phyloP scores from a whole-genome alignment of 352 stramenopile genomes.

The Aphanomyces astaci region DNA sequence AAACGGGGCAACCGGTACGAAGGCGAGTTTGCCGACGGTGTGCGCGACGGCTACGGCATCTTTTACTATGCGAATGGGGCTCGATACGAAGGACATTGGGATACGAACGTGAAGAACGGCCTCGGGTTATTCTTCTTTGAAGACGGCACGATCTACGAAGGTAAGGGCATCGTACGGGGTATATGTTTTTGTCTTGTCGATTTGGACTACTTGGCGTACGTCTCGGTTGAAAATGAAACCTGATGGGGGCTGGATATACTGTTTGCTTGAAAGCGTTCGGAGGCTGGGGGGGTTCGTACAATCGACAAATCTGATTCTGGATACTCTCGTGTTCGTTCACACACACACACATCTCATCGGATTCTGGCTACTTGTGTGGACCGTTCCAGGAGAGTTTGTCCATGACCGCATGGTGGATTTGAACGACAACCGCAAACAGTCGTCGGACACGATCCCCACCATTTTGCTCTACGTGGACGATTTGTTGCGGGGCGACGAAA shows the following conservation, averaged over 20 bases:
- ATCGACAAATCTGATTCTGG: too few species aligned
- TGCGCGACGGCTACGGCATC: slow-evolving; percentile 53
- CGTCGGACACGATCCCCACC: background rate
- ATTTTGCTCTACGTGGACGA: slow-evolving; percentile 55
- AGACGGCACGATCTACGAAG: slow-evolving; percentile 30
- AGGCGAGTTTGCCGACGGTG: slow-evolving; percentile 56
- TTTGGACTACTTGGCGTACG: too few species aligned
- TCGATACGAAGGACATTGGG: slow-evolving; percentile 77
- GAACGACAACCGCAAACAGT: slow-evolving; percentile 19
- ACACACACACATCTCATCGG: too few species aligned
- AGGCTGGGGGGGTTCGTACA: too few species aligned
- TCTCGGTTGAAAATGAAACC: background rate
- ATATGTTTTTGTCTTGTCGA: background rate
- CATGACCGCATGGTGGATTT: slow-evolving; percentile 9
- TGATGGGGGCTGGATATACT: too few species aligned
- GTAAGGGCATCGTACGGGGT: background rate
- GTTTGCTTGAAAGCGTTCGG: too few species aligned
- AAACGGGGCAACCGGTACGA: slow-evolving; percentile 41
- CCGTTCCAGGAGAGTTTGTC: slow-evolving; percentile 13
- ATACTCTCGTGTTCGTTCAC: too few species aligned
- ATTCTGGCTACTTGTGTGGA: too few species aligned
- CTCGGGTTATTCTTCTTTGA: slow-evolving; percentile 34
- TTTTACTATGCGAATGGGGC: slow-evolving; percentile 86
- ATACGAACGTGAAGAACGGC: slow-evolving; percentile 63
- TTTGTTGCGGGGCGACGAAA: slow-evolving; percentile 29